Base-by-base conservation (phyloP, 352 stramenopile species). In the Pythium rishiriense region DNA sequence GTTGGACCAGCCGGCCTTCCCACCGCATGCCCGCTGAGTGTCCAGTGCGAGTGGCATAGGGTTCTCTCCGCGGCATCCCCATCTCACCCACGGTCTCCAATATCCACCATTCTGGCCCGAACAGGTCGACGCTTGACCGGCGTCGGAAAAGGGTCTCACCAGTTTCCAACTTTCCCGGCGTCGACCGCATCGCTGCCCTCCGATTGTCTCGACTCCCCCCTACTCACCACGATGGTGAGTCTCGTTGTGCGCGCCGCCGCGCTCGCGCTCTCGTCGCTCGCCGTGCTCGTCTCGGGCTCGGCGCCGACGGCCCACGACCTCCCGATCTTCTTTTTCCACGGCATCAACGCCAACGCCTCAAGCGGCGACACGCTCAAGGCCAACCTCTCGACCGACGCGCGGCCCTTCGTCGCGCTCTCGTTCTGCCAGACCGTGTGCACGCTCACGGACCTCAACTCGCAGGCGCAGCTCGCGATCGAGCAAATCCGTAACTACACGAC, bases 281-380 rank as follows among this genome's bases (percentile, higher is more conserved):
- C 31, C n/a, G 21, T 28, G 19, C 22, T 46, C 22, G 7, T 48
- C 12, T 33, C 51, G n/a, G 12, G n/a, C n/a, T 11, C 51, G 7
- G 51, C 35, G n/a, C 31, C 22, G 3, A 39, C 58, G 25, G 52
- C 49, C 17, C 48, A 66, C 46, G 45, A 41, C 25, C 58, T 85
- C 6, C 78, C 78, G 0, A 67, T 78, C 25, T 78, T 82, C 68
- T 82, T 80, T 65, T 81, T 85, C 60, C 76, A 85, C 54, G 76
- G 74, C 35, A 45, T 83, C 55, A 78, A 64, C 31, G 48, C 55
- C 39, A 78, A 73, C 37, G 60, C 64, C 19, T 55, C 41, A 22
- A 62, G 66, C 25, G 74, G 66, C 4, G 37, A 57, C n/a, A 65
- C 70, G 57, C 68, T 81, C 33, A 47, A 81, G 51, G 55, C 66